Evolutionary conservation across 768 basidiomycete genomes (phyloP).

Genomic region (Lactifluus subvellereus): DNA sequence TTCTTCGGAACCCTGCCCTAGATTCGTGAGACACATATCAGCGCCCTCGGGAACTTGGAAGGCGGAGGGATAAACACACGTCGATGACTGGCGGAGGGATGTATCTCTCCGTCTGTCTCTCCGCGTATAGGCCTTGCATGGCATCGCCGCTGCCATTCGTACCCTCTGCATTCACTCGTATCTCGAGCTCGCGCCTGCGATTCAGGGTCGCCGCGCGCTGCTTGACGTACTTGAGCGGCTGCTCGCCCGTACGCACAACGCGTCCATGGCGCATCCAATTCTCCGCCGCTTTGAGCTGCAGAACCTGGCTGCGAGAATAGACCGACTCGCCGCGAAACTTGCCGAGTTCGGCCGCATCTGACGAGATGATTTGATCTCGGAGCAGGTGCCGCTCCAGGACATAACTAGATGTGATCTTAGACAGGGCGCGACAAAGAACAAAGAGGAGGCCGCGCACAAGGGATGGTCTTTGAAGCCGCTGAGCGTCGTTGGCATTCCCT

Average conservation of each 20-base stretch:
- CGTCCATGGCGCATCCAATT: constrained; percentile 93
- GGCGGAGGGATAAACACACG: constrained; percentile 31
- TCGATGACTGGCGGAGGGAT: constrained; percentile 75
- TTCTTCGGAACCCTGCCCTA: constrained; percentile 95
- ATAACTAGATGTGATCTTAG: constrained; percentile 46
- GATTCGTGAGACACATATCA: neutral
- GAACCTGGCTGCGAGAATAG: constrained; percentile 76
- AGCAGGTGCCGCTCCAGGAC: constrained; percentile 83
- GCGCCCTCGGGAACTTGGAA: neutral
- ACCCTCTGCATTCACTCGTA: constrained; percentile 41
- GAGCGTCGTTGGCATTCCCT: constrained; percentile 90
- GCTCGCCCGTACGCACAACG: constrained; percentile 60
- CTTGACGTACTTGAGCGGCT: constrained; percentile 89
- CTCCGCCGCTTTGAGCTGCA: constrained; percentile 85
- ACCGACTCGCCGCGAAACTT: constrained; percentile 92
- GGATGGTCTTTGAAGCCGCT: constrained; percentile 96
- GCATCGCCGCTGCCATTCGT: constrained; percentile 26
- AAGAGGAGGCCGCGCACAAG: constrained; percentile 44
- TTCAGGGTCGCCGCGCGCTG: constrained; percentile 76
- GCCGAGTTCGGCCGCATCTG: constrained; percentile 67
- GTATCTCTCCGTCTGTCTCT: constrained; percentile 79
- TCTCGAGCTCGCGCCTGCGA: constrained; percentile 65
- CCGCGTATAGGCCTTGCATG: constrained; percentile 85
- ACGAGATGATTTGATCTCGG: constrained; percentile 80
- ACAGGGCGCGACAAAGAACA: neutral